Evolutionary conservation across 116 monocot genomes (phyloP).

Genomic region (Trichopus zeylanicus): DNA sequence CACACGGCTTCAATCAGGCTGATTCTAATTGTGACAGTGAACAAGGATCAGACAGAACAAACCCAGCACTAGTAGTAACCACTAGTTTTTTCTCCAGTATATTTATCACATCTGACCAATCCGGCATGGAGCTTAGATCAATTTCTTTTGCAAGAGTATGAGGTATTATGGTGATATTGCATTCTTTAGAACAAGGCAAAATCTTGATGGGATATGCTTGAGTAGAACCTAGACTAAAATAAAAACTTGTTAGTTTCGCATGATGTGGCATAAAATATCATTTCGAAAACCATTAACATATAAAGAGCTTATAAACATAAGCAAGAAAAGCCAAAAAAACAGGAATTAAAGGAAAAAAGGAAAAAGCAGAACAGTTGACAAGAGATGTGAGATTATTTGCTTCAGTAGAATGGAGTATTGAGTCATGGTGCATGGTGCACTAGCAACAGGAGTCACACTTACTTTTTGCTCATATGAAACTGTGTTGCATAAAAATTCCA

Average conservation of each 20-base stretch:
- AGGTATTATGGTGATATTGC: slow-evolving; percentile 21
- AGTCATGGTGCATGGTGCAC: not conserved
- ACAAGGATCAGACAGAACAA: slow-evolving; percentile 12
- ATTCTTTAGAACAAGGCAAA: slow-evolving; percentile 47
- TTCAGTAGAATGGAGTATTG: not conserved
- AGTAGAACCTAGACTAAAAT: slow-evolving; percentile 32
- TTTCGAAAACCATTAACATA: not conserved
- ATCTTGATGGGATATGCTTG: slow-evolving; percentile 43
- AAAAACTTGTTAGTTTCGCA: not conserved
- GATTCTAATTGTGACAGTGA: slow-evolving; percentile 7
- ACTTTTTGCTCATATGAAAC: slow-evolving; percentile 64
- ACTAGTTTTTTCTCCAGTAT: slow-evolving; percentile 21
- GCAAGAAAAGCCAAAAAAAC: not conserved
- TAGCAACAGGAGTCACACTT: slow-evolving; percentile 9
- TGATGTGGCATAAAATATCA: too few relatives aligned
- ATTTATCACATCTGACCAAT: slow-evolving; percentile 44
- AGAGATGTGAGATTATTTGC: not conserved
- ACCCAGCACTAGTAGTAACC: slow-evolving; percentile 1
- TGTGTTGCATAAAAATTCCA: slow-evolving; percentile 47
- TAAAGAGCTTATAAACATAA: not conserved
- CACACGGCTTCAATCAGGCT: not conserved
- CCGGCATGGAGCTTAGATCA: slow-evolving; percentile 35
- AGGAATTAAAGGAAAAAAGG: not conserved
- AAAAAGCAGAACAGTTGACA: not conserved
- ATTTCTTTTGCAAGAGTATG: slow-evolving; percentile 12